These are phyloP conservation scores for Talaromyces stipitatus DNA, from an alignment of 495 filamentous ascomycete genomes.

Conservation along the genomic window DNA sequence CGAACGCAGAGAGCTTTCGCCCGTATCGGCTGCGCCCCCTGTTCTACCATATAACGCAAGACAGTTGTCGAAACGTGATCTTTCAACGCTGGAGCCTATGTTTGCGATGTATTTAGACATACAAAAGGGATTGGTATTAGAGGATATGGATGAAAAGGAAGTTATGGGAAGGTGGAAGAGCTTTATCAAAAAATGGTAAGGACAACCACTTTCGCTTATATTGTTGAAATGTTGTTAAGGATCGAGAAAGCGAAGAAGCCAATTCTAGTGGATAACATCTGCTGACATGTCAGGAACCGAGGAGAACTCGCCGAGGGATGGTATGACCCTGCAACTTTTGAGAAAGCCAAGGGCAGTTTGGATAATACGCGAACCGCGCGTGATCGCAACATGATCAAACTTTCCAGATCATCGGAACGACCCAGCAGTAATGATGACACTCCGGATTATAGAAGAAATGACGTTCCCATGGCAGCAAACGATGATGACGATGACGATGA, in stretches of 20 bases:
- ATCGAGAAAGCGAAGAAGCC: too few relatives aligned
- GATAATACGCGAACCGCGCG: neutral
- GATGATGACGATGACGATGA: conserved; percentile 53
- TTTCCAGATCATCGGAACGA: conserved; percentile 12
- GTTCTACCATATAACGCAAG: conserved; percentile 60
- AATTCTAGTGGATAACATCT: neutral
- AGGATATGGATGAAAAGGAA: conserved; percentile 60
- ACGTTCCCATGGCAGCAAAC: conserved; percentile 10
- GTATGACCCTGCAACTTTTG: conserved; percentile 70
- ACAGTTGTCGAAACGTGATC: conserved; percentile 57
- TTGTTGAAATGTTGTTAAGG: too few relatives aligned
- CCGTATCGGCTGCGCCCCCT: conserved; percentile 11
- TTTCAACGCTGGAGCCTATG: conserved; percentile 55
- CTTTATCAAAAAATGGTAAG: conserved; percentile 81
- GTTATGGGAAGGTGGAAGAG: conserved; percentile 85
- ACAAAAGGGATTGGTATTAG: conserved; percentile 66
- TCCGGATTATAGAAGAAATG: conserved; percentile 9
- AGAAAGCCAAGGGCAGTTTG: conserved; percentile 32
- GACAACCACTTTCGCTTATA: neutral
- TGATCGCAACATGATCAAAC: neutral
- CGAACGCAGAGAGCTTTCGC: conserved; percentile 4
- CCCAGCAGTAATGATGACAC: conserved; percentile 17
- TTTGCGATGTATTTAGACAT: conserved; percentile 86
- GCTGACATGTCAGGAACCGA: conserved; percentile 59
- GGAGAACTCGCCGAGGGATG: conserved; percentile 88